Evolutionary conservation across 257 asterid genomes (phyloP).

Genomic region (Osmanthus fragrans): DNA sequence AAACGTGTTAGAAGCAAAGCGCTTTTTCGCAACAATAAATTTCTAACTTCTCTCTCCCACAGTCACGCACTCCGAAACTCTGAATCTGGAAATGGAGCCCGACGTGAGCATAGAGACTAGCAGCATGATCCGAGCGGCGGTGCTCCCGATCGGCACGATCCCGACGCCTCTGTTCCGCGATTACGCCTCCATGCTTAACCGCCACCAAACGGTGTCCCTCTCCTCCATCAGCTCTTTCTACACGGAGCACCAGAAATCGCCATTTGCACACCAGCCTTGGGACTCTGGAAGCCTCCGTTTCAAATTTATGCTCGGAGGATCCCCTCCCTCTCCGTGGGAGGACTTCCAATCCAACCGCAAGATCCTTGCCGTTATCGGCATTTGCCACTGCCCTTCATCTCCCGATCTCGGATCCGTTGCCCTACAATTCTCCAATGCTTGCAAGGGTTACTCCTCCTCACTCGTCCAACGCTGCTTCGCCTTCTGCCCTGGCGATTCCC

Average conservation of each 20-base stretch:
- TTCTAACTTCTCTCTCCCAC: neutral
- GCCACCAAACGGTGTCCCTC: conserved; percentile 81
- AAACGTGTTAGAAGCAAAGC: neutral
- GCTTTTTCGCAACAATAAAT: neutral
- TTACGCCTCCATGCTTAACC: conserved; percentile 77
- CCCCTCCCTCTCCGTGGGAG: conserved; percentile 97
- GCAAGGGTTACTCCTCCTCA: conserved; percentile 73
- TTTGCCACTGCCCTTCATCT: conserved; percentile 86
- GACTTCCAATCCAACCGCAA: conserved; percentile 93
- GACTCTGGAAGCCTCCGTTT: conserved; percentile 82
- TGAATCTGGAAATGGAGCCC: conserved; percentile 69
- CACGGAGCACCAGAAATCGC: conserved; percentile 97
- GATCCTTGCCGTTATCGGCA: conserved; percentile 80
- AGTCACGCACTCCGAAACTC: conserved; percentile 5
- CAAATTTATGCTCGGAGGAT: conserved; percentile 86
- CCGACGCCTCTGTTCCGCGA: conserved; percentile 68
- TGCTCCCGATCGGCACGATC: conserved; percentile 75
- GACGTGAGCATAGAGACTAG: conserved; percentile 96
- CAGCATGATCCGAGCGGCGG: conserved; percentile 94
- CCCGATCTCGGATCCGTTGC: conserved; percentile 81
- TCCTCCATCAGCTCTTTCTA: conserved; percentile 92
- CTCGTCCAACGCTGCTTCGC: conserved; percentile 93
- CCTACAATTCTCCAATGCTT: conserved; percentile 55
- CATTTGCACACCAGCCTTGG: conserved; percentile 90
- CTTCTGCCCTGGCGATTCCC: conserved; percentile 87